A percentile compares a stretch with the other conserved stretches of the same genome.
These are phyloP conservation scores for Hippophae tibetana DNA, from an alignment of 306 rosid species.

Conservation along the genomic window DNA sequence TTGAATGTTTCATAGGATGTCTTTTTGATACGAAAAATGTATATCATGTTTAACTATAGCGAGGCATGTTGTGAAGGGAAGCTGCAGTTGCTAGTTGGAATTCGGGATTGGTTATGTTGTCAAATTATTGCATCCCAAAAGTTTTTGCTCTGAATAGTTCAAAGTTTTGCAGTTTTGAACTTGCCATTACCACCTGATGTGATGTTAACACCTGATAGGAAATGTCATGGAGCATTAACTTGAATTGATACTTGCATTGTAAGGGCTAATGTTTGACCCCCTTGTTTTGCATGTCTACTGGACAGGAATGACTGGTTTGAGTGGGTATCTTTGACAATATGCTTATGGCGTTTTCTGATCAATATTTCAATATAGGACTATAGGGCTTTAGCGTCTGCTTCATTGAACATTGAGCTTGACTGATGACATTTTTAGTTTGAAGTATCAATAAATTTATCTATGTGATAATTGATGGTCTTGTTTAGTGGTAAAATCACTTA, in stretches of 20 bases:
- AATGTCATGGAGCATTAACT: not conserved
- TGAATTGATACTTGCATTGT: constrained; percentile 8
- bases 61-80: no score
- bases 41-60: not conserved
- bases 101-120: no score
- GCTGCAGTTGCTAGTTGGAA: no score
- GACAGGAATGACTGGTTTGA: constrained; percentile 27
- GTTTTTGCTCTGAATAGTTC: no score
- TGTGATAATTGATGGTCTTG: no score
- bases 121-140: no score
- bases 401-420: constrained; percentile 24
- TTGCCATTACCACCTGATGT: no score
- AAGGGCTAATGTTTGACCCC: constrained; percentile 25
- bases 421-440: no score
- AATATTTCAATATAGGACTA: constrained; percentile 31
- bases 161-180: no score
- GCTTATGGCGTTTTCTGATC: constrained; percentile 21
- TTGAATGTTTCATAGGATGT: constrained; percentile 8
- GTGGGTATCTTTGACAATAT: constrained; percentile 24
- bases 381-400: constrained; percentile 20
- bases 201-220: not conserved
- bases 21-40: constrained; percentile 10
- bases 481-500: no score
- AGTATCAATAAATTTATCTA: no score
- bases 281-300: constrained; percentile 26